A percentile compares a stretch with the other conserved stretches of the same genome.
phyloP scores from a whole-genome alignment of 179 eudicot genomes.

The Kewa caespitosa region DNA sequence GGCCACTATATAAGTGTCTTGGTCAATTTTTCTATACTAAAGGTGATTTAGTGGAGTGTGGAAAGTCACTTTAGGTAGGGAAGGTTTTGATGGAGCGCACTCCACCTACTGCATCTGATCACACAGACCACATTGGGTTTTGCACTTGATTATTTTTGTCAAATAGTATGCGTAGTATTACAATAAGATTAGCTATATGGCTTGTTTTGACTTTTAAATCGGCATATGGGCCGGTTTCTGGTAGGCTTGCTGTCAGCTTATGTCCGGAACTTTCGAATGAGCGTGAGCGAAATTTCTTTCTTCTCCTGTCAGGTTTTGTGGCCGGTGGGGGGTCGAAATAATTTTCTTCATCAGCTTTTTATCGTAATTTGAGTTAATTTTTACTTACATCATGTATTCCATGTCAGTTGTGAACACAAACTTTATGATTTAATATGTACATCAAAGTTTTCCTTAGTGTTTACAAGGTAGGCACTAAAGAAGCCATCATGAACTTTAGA shows the following conservation, averaged over 20 bases:
- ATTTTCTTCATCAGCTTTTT: neutral
- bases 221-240: constrained; percentile 1
- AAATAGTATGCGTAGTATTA: neutral
- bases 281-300: neutral
- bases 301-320: neutral
- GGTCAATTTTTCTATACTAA: constrained; percentile 9
- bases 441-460: no score
- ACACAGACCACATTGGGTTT: constrained; percentile 25
- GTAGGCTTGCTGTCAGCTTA: neutral
- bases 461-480: no score
- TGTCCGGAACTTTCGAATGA: neutral
- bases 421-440: neutral
- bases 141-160: constrained; percentile 18
- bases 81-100: constrained; percentile 39
- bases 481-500: no score
- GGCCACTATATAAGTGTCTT: constrained; percentile 20
- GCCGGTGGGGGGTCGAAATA: neutral
- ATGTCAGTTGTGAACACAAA: no score
- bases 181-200: constrained; percentile 9
- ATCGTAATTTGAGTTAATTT: no score
- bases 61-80: constrained; percentile 28
- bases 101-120: constrained; percentile 37
- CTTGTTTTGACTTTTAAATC: constrained; percentile 19
- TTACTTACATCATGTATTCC: no score
- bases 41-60: constrained; percentile 19